These are phyloP conservation scores for Zoysia japonica DNA, from an alignment of 176 grass and related monocot genomes.

Conservation along the genomic window DNA sequence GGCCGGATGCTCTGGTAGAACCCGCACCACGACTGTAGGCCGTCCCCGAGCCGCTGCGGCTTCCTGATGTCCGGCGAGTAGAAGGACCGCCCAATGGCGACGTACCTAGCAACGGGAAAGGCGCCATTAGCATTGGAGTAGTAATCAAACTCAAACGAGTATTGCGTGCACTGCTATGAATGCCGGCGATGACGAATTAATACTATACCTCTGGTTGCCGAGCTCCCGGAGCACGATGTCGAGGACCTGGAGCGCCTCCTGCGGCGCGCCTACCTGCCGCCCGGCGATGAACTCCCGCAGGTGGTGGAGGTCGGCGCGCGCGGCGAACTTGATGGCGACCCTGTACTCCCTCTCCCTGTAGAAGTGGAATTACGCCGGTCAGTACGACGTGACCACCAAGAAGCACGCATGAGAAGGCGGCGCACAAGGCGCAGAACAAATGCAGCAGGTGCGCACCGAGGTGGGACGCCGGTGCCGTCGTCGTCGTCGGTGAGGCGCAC, in stretches of 20 bases:
- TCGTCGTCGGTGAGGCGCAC: slow-evolving; percentile 76
- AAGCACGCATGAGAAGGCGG: not conserved
- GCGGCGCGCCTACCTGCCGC: slow-evolving; percentile 73
- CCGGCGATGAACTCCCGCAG: slow-evolving; percentile 87
- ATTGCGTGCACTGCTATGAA: slow-evolving; percentile 17
- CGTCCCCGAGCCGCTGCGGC: slow-evolving; percentile 81
- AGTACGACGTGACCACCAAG: not conserved
- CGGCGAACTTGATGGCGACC: slow-evolving; percentile 93
- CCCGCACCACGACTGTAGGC: slow-evolving; percentile 88
- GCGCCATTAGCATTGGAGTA: not conserved
- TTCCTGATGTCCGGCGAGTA: slow-evolving; percentile 91
- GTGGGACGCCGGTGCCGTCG: slow-evolving; percentile 54
- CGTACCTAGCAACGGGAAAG: slow-evolving; percentile 48
- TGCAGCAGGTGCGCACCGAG: slow-evolving; percentile 49
- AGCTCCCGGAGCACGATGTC: slow-evolving; percentile 93
- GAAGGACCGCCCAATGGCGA: slow-evolving; percentile 88
- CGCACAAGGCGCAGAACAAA: not conserved
- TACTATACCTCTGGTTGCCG: slow-evolving; percentile 70
- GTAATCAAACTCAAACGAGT: not conserved
- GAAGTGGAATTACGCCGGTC: not conserved
- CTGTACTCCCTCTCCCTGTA: slow-evolving; percentile 85
- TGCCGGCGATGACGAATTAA: slow-evolving; percentile 4
- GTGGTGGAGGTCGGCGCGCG: slow-evolving; percentile 90
- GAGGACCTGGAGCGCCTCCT: slow-evolving; percentile 93
- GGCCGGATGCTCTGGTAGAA: slow-evolving; percentile 96